These are phyloP conservation scores for Porphyrellus sp. DNA, from an alignment of 1,284 basidiomycete genomes.

Conservation along the genomic window DNA sequence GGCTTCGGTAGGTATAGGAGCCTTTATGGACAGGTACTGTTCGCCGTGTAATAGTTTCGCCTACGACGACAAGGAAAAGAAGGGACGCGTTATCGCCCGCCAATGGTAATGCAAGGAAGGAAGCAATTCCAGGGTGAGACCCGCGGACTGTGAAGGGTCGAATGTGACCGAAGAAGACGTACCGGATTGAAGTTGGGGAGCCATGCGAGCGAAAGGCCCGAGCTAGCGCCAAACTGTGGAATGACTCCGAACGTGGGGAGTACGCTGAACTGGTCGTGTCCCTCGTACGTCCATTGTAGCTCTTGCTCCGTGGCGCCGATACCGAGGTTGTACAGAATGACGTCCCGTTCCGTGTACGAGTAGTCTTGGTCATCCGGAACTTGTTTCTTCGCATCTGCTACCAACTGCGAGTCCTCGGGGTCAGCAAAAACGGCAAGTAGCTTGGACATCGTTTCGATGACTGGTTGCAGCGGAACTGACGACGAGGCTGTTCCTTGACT, in stretches of 20 bases:
- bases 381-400: constrained; percentile 79
- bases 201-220: constrained; percentile 71
- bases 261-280: constrained; percentile 80
- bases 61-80: constrained; percentile 34
- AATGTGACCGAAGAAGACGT: constrained; percentile 25
- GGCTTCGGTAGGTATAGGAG: constrained; percentile 82
- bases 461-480: not conserved
- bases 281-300: constrained; percentile 90
- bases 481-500: not conserved
- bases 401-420: constrained; percentile 81
- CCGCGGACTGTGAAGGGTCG: not conserved
- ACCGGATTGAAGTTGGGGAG: constrained; percentile 94
- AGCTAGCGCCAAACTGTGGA: constrained; percentile 82
- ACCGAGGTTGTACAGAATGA: constrained; percentile 95
- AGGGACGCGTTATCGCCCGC: not conserved
- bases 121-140: not conserved
- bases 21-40: constrained; percentile 90
- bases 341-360: constrained; percentile 84
- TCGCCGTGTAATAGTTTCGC: constrained; percentile 98
- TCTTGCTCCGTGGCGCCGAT: constrained; percentile 94
- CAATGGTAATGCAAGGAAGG: not conserved
- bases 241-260: constrained; percentile 95
- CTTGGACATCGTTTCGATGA: constrained; percentile 24
- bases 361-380: constrained; percentile 57
- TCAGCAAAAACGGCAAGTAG: constrained; percentile 61